Base-by-base conservation (phyloP, 306 rosid species). In the Neltuma alba region DNA sequence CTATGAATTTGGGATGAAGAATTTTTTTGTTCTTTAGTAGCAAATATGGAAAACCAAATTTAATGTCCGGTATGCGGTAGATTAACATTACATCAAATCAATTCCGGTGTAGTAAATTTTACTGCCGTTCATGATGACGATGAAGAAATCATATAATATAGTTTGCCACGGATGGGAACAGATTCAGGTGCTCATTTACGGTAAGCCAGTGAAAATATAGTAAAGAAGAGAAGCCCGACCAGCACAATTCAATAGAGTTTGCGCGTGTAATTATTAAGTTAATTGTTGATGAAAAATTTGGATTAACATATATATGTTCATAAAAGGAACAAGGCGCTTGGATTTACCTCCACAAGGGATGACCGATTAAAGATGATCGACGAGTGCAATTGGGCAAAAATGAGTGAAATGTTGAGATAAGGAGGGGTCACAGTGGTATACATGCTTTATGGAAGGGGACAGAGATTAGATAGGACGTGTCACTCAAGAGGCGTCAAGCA, bases 1-100 rank as follows among this genome's bases (percentile, higher is more conserved):
- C 75, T 81, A 80, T 70, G 52, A 67, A 40, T 85, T 80, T 89
- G 84, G 92, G 88, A 44, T 60, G 38, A 79, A 78, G 91, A 85
- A 85, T 72, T 80, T 1, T 82, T 90, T 89, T 91, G 91, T 90
- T 91, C 87, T 87, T 82, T 88, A 44, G 83, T 81, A 81, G 41
- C 91, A 37, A 6, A 72, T 81, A 73, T 78, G 84, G 90, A 76
- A 76, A 79, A 68, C 75, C 23, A 77, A 52, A 62, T 14, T 62
- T 62, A 62, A 45, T 74, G 74, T 6, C 16, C 54, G 73, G 80
- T 57, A 80, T 36, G 65, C 7, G 63, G 38, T 50, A 34, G 42
- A 64, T 65, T 65, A 65, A 31, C 58, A 75, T 81, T 77, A 77
- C 85, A 76, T 70, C 62, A 42, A 82, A 21, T 74, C 67, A 63